These are phyloP conservation scores for Cordyceps militaris DNA, from an alignment of 2,329 filamentous ascomycete species.

Conservation along the genomic window DNA sequence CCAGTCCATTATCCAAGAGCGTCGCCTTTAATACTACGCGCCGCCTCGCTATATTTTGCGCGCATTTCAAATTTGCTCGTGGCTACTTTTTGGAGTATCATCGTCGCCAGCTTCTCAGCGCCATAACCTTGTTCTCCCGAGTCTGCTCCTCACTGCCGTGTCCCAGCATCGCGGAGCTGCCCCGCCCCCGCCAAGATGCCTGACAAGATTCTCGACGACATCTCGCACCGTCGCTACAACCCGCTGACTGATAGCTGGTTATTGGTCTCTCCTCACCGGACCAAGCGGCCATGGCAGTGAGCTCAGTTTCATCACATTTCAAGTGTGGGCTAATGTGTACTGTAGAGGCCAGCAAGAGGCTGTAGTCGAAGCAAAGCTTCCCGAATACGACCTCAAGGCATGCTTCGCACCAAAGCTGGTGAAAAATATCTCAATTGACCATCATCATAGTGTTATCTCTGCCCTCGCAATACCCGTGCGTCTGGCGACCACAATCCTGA, in stretches of 20 bases:
- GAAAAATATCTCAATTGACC: conserved; percentile 11
- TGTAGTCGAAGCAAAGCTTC: conserved; percentile 60
- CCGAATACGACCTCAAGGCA: conserved; percentile 72
- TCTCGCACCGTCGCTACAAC: conserved; percentile 92
- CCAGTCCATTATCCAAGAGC: neutral
- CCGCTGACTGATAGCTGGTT: conserved; percentile 85
- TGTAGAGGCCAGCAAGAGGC: conserved; percentile 69
- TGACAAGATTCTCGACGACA: conserved; percentile 80
- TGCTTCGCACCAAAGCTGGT: conserved; percentile 14
- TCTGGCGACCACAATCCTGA: conserved; percentile 80
- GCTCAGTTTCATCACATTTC: conserved; percentile 26
- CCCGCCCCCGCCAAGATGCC: conserved; percentile 47
- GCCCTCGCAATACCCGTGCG: conserved; percentile 83
- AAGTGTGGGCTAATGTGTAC: neutral
- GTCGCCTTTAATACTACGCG: neutral
- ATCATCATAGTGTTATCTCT: conserved; percentile 74
- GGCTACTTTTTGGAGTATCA: neutral
- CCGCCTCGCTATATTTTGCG: neutral
- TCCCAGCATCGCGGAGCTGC: neutral
- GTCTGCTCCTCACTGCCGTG: neutral
- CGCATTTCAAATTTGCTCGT: neutral
- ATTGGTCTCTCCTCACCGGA: conserved; percentile 90
- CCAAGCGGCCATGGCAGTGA: conserved; percentile 97
- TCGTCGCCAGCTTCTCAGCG: neutral
- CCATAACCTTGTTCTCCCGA: neutral